phyloP scores from a whole-genome alignment of 2,329 filamentous ascomycete species.

The Torrubiella hemipterigena region DNA sequence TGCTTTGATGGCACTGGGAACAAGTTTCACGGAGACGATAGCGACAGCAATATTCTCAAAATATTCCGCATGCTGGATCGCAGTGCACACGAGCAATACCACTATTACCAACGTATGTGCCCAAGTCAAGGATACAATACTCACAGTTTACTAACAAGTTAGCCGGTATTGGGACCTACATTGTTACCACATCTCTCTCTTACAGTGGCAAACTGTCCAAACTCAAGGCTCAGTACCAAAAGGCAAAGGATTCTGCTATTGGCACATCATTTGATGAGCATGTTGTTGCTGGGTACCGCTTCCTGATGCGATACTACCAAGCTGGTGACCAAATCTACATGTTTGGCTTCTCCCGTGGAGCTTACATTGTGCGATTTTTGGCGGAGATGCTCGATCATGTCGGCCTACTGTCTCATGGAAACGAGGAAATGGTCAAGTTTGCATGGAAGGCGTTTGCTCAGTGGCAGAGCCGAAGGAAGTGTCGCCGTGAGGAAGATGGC shows the following conservation, averaged over 20 bases:
- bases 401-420: constrained; percentile 66
- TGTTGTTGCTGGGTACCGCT: constrained; percentile 72
- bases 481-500: constrained; percentile 48
- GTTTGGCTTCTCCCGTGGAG: constrained; percentile 62
- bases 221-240: constrained; percentile 54
- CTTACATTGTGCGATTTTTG: constrained; percentile 63
- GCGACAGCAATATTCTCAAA: constrained; percentile 55
- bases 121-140: neutral
- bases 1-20: constrained; percentile 55
- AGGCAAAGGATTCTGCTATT: constrained; percentile 68
- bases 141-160: constrained; percentile 5
- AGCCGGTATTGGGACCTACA: constrained; percentile 64
- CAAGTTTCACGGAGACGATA: constrained; percentile 50
- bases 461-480: constrained; percentile 59
- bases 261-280: constrained; percentile 73
- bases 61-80: constrained; percentile 60
- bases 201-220: constrained; percentile 44
- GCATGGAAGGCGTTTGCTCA: constrained; percentile 73
- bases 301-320: constrained; percentile 63
- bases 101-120: constrained; percentile 50
- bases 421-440: constrained; percentile 75
- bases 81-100: constrained; percentile 47
- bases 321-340: constrained; percentile 56
- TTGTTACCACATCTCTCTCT: constrained; percentile 46
- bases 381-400: constrained; percentile 80